Evolutionary conservation across 2,329 filamentous ascomycete genomes (phyloP), one percentile per base, ranked within the genome.

Genomic region (Neocatenulostroma microsporum): DNA sequence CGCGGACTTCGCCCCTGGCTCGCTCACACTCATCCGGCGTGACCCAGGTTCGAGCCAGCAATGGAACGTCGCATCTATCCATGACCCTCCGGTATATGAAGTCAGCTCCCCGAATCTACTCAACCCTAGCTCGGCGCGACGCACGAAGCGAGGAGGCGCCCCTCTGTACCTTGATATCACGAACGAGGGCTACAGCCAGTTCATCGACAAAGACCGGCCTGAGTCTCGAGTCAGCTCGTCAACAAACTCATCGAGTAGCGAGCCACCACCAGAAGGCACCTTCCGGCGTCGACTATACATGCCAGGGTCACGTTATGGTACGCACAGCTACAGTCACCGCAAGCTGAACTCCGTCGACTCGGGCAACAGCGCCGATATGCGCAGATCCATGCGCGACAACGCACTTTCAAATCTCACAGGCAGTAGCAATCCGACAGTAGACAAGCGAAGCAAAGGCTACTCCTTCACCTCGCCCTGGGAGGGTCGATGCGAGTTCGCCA

Each of bases 401-500:
- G 37, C 42, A 6, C 32, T 40, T 3, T 53, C 60, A 10, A 24
- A 35, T 12, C 21, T 30, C 7, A 13, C 31, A 10, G n/a, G 15
- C 23, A 8, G 23, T 4, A 24, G 25, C 30, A 30, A 11, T 21
- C 34, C 42, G 5, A 30, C 44, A n/a, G 32, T 38, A 24, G 56
- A 60, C 34, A 69, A 78, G 0, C 70, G 72, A 21, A 82, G 79
- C 53, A 62, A 63, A 44, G 61, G 72, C 13, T 94, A 93, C 60
- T 74, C 78, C 1, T 95, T 95, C 56, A 65, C 69, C 14, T 91
- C 84, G 27, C 88, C 87, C 0, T 96, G 89, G 89, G 79, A 85
- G 42, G 84, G 85, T 12, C 74, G 74, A 27, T 96, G 89, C 62
- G 83, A 88, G 42, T 96, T 96, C 60, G 70, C 76, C 12, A 91